phyloP scores from a whole-genome alignment of 805 yeast species.

The Wickerhamomyces chambardii region DNA sequence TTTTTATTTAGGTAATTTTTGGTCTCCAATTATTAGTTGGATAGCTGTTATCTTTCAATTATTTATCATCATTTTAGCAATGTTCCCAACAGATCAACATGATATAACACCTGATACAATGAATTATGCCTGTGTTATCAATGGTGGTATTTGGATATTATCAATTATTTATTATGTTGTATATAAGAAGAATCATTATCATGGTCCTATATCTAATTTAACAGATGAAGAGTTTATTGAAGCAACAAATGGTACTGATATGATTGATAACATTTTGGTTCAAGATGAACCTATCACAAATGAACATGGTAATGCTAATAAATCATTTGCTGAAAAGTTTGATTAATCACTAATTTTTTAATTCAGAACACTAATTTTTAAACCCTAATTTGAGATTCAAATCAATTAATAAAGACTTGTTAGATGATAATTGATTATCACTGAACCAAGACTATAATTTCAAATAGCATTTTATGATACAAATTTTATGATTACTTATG shows the following conservation, averaged over 20 bases:
- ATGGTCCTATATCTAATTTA: conserved; percentile 35
- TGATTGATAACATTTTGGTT: neutral
- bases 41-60: conserved; percentile 35
- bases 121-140: conserved; percentile 61
- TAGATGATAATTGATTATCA: no score
- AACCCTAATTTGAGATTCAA: no score
- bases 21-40: conserved; percentile 33
- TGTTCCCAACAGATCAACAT: conserved; percentile 42
- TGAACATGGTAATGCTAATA: no score
- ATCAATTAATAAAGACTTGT: no score
- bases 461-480: no score
- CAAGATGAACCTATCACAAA: neutral
- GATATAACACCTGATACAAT: conserved; percentile 31
- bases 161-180: conserved; percentile 38
- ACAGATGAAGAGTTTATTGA: conserved; percentile 11
- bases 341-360: no score
- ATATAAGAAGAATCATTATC: conserved; percentile 41
- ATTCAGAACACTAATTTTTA: no score
- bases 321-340: neutral
- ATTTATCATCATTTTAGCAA: conserved; percentile 39
- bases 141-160: conserved; percentile 46
- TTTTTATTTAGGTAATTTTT: conserved; percentile 41
- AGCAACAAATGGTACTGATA: neutral
- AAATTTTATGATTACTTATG: no score
- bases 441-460: no score